A percentile compares a stretch with the other conserved stretches of the same genome.
Conservation (phyloP, 441 rosid species). For the Populus trichocarpa region DNA sequence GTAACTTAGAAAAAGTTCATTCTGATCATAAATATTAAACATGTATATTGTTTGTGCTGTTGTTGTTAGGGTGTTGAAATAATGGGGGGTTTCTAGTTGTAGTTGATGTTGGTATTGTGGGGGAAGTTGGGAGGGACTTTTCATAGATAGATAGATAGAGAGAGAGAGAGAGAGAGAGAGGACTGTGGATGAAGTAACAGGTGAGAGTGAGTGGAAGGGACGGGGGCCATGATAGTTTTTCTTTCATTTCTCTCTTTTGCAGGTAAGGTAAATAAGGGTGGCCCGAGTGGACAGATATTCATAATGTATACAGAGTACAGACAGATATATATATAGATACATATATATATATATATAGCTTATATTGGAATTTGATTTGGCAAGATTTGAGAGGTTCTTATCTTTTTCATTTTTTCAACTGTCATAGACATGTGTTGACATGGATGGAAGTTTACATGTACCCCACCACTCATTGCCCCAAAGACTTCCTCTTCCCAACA, state of each 20-base stretch:
- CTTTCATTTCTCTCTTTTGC: slow-evolving; percentile 7
- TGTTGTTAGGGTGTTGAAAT: background rate
- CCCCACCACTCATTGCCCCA: slow-evolving; percentile 59
- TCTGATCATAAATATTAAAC: background rate
- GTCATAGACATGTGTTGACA: slow-evolving; percentile 23
- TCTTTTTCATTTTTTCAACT: slow-evolving; percentile 33
- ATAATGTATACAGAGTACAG: background rate
- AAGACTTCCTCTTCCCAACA: slow-evolving; percentile 1
- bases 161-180: background rate
- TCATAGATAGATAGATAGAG: slow-evolving; percentile 19
- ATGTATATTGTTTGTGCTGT: background rate
- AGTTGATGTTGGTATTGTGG: slow-evolving; percentile 42
- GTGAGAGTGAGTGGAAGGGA: slow-evolving; percentile 30
- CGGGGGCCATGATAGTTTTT: slow-evolving; percentile 17
- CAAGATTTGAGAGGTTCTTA: slow-evolving; percentile 39
- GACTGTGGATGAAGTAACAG: slow-evolving; percentile 24
- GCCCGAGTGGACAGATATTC: slow-evolving; percentile 21
- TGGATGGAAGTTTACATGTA: slow-evolving; percentile 46
- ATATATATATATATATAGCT: background rate
- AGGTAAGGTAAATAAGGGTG: slow-evolving; percentile 14
- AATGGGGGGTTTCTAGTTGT: slow-evolving; percentile 4
- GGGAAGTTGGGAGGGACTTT: slow-evolving; percentile 54
- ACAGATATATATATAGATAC: background rate
- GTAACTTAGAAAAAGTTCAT: background rate
- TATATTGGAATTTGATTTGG: slow-evolving; percentile 39